Evolutionary conservation across 208 protist genomes (phyloP).

Genomic region (Trypanosoma rangeli): DNA sequence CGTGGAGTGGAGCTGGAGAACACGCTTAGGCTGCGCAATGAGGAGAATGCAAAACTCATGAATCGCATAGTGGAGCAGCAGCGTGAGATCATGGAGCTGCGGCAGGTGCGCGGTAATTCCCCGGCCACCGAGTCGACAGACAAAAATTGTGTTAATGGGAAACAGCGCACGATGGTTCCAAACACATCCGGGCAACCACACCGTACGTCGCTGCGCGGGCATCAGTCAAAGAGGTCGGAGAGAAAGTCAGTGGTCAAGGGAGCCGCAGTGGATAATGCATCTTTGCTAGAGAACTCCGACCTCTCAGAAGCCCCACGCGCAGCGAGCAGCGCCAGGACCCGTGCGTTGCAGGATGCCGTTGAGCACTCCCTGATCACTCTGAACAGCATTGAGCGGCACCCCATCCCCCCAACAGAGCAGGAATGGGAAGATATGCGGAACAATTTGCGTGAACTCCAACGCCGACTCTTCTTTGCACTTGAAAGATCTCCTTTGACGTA

Average conservation of each 20-base stretch:
- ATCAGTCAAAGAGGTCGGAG: not conserved
- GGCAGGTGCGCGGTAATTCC: not conserved
- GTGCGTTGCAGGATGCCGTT: slow-evolving; percentile 33
- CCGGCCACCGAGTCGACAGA: not conserved
- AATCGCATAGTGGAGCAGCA: slow-evolving; percentile 53
- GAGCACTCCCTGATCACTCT: slow-evolving; percentile 59
- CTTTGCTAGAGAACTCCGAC: not conserved
- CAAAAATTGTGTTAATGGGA: not conserved
- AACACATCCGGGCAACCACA: not conserved
- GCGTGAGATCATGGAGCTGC: slow-evolving; percentile 44
- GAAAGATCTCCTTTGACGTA: slow-evolving; percentile 5
- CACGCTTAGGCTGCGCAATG: slow-evolving; percentile 50
- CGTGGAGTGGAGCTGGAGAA: slow-evolving; percentile 46
- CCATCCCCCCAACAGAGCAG: slow-evolving; percentile 5
- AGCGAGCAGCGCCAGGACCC: not conserved
- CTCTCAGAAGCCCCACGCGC: not conserved
- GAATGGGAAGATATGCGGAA: slow-evolving; percentile 35
- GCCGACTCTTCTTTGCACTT: slow-evolving; percentile 37
- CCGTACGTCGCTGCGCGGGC: not conserved
- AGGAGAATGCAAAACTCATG: slow-evolving; percentile 50
- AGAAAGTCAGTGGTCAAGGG: not conserved
- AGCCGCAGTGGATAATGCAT: not conserved
- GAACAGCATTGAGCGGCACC: slow-evolving; percentile 35
- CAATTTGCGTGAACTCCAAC: slow-evolving; percentile 51
- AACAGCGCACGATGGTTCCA: not conserved